Evolutionary conservation across 2,329 filamentous ascomycete genomes (phyloP), one percentile per base, ranked within the genome.

Genomic region (Myrmaecium sp.): DNA sequence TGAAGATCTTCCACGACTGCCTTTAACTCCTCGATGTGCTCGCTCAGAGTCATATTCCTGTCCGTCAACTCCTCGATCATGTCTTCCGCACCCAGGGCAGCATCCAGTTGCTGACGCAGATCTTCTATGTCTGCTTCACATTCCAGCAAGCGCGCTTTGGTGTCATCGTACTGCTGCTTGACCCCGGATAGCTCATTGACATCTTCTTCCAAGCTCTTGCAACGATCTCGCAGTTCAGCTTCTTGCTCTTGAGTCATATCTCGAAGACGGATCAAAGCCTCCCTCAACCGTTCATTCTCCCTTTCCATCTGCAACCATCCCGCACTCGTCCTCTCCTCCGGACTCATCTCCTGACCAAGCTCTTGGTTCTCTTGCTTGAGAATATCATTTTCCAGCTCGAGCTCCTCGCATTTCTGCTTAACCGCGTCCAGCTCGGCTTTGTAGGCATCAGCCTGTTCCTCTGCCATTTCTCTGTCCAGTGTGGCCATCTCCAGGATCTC

Each of bases 1-100:
- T 94, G 82, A 7, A 95, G 64, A 36, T 95, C 86, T 34, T 84
- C 76, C 33, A 95, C 77, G 5, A 76, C 72, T 11, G 71, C 71
- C 42, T 76, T 76, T 27, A 94, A 66, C 44, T 93, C 76, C 34
- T 82, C 76, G 22, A 94, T 73, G 44, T 82, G 69, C 48, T 92
- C 80, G 18, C 74, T 72, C 46, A 92, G 74, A 35, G 66, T 67
- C 59, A 89, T 74, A 43, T 91, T 94, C 42, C 82, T 76, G 35
- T 89, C 80, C 0, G 79, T 82, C 20, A 98, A 64, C 35, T 91
- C 78, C 49, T 93, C 84, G 33, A 95, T 83, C 68, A 94, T 86
- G 38, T 91, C 79, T 47, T 95, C 89, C 8, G 82, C 80, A 4
- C 80, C 80, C 6, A 89, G 64, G 5, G 82, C 82, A 26, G 78